Evolutionary conservation across 108 stramenopile species (phyloP), one percentile per base, ranked within the genome.

Genomic region (Conticribra weissflogii): DNA sequence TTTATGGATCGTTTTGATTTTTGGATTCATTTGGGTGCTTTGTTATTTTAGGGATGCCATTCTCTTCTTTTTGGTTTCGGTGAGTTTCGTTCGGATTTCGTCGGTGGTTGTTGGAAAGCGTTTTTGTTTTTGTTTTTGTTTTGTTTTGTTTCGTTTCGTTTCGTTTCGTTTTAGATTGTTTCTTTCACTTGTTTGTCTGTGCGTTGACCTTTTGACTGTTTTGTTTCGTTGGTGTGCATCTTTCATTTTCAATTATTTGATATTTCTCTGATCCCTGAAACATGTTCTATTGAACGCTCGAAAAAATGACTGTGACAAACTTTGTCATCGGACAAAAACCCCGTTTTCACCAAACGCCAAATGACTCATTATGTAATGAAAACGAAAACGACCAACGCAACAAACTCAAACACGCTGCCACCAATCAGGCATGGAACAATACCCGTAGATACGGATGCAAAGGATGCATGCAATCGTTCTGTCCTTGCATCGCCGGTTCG

Each of bases 401-500:
- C 12, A 9, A 41, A 9, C 36, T 9, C 36, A 41, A 41, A 9
- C 5, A 41, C 5, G 12, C 5, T 41, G 12, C 44, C 27, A 57
- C 4, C 44, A 34, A 0, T 12, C 54, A 71, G 70, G 62, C 36
- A 56, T 76, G 54, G 47, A 69, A 9, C 61, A 76, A 63, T 44
- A 69, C 76, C n/a, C 59, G 53, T 48, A 60, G 76, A n/a, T 57
- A 69, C 23, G 76, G 76, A 3, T 76, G 76, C 44, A 69, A 57
- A 47, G 68, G 76, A 3, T 70, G 68, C 23, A 28, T 77, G 2
- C 62, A 41, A 32, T 63, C 76, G 2, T 57, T 67, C 14, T 76
- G 60, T 36, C 76, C 76, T 1, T 69, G 76, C 23, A 52, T 63
- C 21, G 53, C 33, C 46, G 63, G 71, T 19, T 60, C 59, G 5